Conservation (phyloP, 176 grass and related monocot species). For the Eragrostis curvula region DNA sequence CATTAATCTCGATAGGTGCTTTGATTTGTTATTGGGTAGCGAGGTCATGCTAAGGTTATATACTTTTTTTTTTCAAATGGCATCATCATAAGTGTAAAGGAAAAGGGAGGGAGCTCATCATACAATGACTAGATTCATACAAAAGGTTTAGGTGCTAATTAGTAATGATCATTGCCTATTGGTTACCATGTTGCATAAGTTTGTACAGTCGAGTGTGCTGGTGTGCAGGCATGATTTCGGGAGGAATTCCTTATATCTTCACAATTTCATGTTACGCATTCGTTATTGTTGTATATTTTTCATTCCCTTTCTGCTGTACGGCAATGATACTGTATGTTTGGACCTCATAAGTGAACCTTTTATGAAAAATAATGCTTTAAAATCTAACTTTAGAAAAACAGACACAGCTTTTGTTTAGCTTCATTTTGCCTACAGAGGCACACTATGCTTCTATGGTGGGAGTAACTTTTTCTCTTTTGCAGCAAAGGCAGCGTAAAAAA, state of each 20-base stretch:
- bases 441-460: background rate
- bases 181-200: background rate
- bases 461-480: background rate
- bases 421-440: background rate
- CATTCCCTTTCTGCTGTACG: background rate
- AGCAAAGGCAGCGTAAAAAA: too few relatives aligned
- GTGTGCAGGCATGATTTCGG: background rate
- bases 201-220: background rate
- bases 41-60: background rate
- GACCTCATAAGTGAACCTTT: too few relatives aligned
- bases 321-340: background rate
- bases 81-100: background rate
- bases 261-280: background rate
- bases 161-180: background rate
- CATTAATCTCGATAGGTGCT: background rate
- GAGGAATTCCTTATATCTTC: background rate
- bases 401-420: background rate
- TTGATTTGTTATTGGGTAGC: background rate
- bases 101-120: background rate
- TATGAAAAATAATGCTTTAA: too few relatives aligned
- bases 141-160: background rate
- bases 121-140: background rate
- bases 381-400: too few relatives aligned
- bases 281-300: conserved; percentile 6
- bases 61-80: background rate